Evolutionary conservation across 306 rosid genomes (phyloP), one percentile per base, ranked within the genome.

Genomic region (Quercus ilex): DNA sequence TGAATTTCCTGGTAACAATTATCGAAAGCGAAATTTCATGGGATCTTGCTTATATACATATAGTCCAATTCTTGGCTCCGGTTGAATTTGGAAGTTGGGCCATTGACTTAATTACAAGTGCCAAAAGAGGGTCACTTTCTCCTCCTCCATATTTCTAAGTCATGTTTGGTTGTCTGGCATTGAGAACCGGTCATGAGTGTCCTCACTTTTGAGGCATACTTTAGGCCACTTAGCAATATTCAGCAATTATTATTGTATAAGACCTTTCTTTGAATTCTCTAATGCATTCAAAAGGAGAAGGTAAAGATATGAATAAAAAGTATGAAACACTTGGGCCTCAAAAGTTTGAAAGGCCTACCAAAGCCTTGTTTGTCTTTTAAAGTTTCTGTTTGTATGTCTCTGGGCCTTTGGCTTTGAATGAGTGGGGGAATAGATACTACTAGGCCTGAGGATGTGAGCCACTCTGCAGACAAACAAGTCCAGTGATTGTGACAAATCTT

Each of bases 51-150:
- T 70, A 15, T n/a, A 30, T 3, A 10, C 53, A 49, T 3, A 10
- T 12, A 41, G 76, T 30, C 53, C 33, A 28, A 71, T 5, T 12
- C 25, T 58, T 46, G 59, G 60, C 52, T 58, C 14, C 51, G n/a
- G 38, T 21, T 31, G 49, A 65, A 21, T 56, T 56, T 38, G 59
- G 38, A 63, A 59, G 57, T 14, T 70, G 60, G 60, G 77, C 23
- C 35, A 71, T 71, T 78, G 51, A 52, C 81, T 46, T 46, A 11
- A 9, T 78, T 55, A 53, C 18, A 77, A 77, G 56, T 52, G 55
- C 63, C 28, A n/a, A 33, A 69, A 73, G 49, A 26, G 65, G 26
- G 71, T 56, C 70, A 12, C 75, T 68, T 51, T 69, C 74, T 77
- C 17, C 64, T 70, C 52, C 73, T 76, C 79, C 51, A 49, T 43